Evolutionary conservation across 768 basidiomycete species (phyloP).

Genomic region (Agaricus bisporus): DNA sequence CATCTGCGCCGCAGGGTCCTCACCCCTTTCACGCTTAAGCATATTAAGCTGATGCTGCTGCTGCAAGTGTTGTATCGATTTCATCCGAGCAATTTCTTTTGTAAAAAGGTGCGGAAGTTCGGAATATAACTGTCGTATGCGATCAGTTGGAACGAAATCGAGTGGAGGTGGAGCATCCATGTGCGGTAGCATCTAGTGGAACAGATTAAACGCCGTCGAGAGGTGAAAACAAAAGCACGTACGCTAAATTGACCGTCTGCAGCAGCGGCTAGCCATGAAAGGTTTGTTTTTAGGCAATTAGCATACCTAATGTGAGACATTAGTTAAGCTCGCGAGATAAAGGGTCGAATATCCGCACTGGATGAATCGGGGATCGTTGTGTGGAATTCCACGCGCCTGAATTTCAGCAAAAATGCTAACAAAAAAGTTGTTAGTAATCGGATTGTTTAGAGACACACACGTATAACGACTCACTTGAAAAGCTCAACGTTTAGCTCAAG

Average conservation of each 20-base stretch:
- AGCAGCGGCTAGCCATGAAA: slow-evolving; percentile 65
- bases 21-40: slow-evolving; percentile 59
- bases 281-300: slow-evolving; percentile 59
- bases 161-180: slow-evolving; percentile 48
- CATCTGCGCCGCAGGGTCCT: slow-evolving; percentile 32
- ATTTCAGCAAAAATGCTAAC: slow-evolving; percentile 11
- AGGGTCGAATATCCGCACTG: neutral
- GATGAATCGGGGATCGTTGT: slow-evolving; percentile 13
- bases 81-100: slow-evolving; percentile 45
- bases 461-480: slow-evolving; percentile 44
- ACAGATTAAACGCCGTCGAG: slow-evolving; percentile 1
- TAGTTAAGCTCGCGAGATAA: slow-evolving; percentile 1
- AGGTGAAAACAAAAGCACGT: slow-evolving; percentile 16
- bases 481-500: slow-evolving; percentile 67
- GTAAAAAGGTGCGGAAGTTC: slow-evolving; percentile 58
- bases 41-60: slow-evolving; percentile 21
- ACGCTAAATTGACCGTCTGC: slow-evolving; percentile 51
- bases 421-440: neutral
- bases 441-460: neutral
- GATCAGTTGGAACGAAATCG: slow-evolving; percentile 48
- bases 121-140: slow-evolving; percentile 58
- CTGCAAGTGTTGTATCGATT: slow-evolving; percentile 6
- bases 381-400: slow-evolving; percentile 10
- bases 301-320: slow-evolving; percentile 40
- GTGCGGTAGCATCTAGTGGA: slow-evolving; percentile 2